Conservation (phyloP, 305 asterid species). For the Fraxinus velutina region DNA sequence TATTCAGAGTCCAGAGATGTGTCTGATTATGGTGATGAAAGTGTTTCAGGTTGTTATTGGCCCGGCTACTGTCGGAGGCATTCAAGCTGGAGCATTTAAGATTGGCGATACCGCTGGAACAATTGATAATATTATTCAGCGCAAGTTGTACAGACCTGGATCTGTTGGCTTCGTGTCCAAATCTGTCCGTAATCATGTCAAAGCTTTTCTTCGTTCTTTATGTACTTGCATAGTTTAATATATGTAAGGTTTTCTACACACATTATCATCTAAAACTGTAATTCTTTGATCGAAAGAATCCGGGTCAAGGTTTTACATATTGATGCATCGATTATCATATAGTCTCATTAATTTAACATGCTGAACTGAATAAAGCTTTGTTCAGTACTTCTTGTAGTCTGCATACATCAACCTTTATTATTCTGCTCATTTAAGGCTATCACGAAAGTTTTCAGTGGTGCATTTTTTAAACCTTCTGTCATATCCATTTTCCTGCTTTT, state of each 20-base stretch:
- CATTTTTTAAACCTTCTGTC: background rate
- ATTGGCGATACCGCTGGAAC: conserved; percentile 99
- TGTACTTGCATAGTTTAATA: background rate
- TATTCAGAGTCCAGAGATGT: background rate
- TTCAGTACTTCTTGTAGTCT: background rate
- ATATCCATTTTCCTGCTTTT: conserved; percentile 6
- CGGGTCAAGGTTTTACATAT: conserved; percentile 7
- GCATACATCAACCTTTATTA: background rate
- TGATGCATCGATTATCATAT: conserved; percentile 7
- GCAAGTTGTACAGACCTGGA: conserved; percentile 89
- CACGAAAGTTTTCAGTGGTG: background rate
- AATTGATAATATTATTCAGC: conserved; percentile 79
- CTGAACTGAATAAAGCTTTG: background rate
- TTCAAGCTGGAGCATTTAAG: conserved; percentile 98
- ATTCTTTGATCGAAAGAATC: background rate
- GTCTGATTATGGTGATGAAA: conserved; percentile 4
- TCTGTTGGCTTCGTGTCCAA: conserved; percentile 95
- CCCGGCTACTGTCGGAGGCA: conserved; percentile 96
- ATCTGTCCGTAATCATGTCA: conserved; percentile 54
- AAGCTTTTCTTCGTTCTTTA: background rate
- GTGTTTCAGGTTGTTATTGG: conserved; percentile 78
- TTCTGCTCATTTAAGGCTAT: background rate
- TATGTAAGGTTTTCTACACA: background rate
- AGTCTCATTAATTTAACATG: background rate
- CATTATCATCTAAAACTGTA: background rate